Evolutionary conservation across 257 asterid genomes (phyloP), one percentile per base, ranked within the genome.

Genomic region (Ballota nigra): DNA sequence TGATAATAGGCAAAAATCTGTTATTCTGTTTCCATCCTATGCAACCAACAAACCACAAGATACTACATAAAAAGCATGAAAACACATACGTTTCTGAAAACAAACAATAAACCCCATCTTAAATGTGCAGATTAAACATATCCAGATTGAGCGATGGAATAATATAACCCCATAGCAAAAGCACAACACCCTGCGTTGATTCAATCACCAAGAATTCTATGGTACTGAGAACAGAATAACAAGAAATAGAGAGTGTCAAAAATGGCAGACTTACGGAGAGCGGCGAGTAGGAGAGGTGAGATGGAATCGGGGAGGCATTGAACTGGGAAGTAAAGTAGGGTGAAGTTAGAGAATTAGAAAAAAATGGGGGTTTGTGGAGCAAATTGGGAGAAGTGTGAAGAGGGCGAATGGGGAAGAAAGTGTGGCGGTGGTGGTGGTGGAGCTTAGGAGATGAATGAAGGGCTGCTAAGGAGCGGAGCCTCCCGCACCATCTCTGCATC

Each of bases 381-480:
- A 62, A 68, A 82, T 70, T 76, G n/a, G 87, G 69, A 58, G 79
- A 76, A 77, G 78, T 68, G 81, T 82, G 85, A 45, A 86, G 78
- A 45, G 74, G 57, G 70, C 85, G 89, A 67, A 40, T 38, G 23
- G 61, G 68, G 69, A 23, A 11, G 56, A 73, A 29, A n/a, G 69
- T 16, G 19, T 62, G 62, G 55, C 26, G 22, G 68, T 28, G 73
- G 40, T 23, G 40, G 62, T 40, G 31, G 71, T 29, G 74, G 62
- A 36, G 53, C 77, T 69, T 66, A 34, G 75, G 66, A 20, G 77
- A 63, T 47, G 76, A 64, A 16, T 34, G 63, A 40, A 59, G 47
- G 38, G 82, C 69, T 0, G 82, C 68, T 26, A 73, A 7, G 0
- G 85, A 77, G 24, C 82, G 82, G 70, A 81, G 65, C 69, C 79